Percentiles rank a stretch among this genome's conserved stretches.
Evolutionary conservation across 768 basidiomycete species (phyloP).

Genomic region (Leccinum subtestaceum): DNA sequence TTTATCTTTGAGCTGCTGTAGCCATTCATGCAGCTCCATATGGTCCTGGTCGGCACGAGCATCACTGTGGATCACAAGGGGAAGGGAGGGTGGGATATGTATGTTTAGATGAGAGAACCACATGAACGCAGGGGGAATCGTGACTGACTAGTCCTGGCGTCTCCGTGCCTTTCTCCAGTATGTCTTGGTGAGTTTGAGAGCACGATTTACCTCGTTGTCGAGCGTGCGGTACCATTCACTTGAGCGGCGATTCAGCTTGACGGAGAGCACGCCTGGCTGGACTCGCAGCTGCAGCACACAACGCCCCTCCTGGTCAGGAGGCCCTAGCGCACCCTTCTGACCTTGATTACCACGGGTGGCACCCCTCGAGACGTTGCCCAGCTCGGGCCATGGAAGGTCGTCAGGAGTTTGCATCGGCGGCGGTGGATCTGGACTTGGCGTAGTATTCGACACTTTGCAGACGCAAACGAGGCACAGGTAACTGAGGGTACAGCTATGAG

Average conservation of each 20-base stretch:
- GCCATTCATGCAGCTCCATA: conserved; percentile 86
- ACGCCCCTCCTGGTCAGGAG: conserved; percentile 72
- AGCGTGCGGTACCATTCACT: conserved; percentile 83
- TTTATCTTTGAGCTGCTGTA: conserved; percentile 85
- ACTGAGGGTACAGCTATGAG: conserved; percentile 16
- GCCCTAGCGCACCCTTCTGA: conserved; percentile 74
- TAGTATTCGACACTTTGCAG: conserved; percentile 5
- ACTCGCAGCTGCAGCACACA: conserved; percentile 76
- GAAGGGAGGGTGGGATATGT: background rate
- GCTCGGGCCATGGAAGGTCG: conserved; percentile 84
- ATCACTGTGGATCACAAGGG: conserved; percentile 36
- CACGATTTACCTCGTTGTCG: conserved; percentile 75
- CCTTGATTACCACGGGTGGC: conserved; percentile 85
- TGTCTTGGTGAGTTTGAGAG: conserved; percentile 80
- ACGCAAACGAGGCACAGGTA: conserved; percentile 5
- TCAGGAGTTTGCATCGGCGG: conserved; percentile 47
- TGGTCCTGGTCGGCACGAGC: conserved; percentile 84
- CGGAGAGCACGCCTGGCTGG: conserved; percentile 78
- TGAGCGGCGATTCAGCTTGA: conserved; percentile 68
- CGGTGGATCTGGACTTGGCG: conserved; percentile 4
- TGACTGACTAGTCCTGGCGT: conserved; percentile 63
- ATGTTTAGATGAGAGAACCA: conserved; percentile 6
- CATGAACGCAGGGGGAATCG: background rate
- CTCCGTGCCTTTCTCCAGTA: conserved; percentile 82
- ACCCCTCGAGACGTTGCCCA: conserved; percentile 81